Percentiles rank a stretch among this genome's conserved stretches.
phyloP scores from a whole-genome alignment of 345 rosid genomes.

The Sonneratia caseolaris region DNA sequence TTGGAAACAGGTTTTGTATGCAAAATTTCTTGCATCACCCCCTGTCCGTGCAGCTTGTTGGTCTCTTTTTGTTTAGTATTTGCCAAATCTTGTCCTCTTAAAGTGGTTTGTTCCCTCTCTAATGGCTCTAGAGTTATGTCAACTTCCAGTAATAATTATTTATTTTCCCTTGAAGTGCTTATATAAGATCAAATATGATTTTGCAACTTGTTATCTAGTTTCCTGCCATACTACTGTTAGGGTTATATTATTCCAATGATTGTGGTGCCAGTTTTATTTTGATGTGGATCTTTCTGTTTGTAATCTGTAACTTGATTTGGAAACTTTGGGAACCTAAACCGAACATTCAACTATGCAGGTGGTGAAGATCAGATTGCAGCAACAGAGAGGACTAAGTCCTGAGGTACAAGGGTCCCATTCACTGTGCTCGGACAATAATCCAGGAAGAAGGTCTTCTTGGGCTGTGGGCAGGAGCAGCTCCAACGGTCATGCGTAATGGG shows the following conservation, averaged over 20 bases:
- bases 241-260: not conserved
- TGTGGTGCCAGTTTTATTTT: not conserved
- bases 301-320: not conserved
- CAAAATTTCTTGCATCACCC: too few relatives aligned
- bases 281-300: not conserved
- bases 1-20: too few relatives aligned
- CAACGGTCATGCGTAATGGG: slow-evolving; percentile 94
- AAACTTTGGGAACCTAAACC: not conserved
- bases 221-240: not conserved
- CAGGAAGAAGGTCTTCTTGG: slow-evolving; percentile 75
- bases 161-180: not conserved
- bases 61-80: not conserved
- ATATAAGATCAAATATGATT: not conserved
- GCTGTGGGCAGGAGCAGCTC: slow-evolving; percentile 94
- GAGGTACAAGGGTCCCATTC: slow-evolving; percentile 88
- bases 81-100: not conserved
- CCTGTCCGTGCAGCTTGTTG: not conserved
- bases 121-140: too few relatives aligned
- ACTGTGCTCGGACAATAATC: slow-evolving; percentile 60
- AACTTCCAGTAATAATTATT: too few relatives aligned
- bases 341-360: slow-evolving; percentile 32
- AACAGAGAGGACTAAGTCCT: slow-evolving; percentile 76
- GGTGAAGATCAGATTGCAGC: slow-evolving; percentile 91
- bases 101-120: not conserved
- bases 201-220: too few relatives aligned